Percentiles rank a stretch among this genome's conserved stretches.
Conservation (phyloP, 2,329 filamentous ascomycete species). For the Aspergillus versicolor region DNA sequence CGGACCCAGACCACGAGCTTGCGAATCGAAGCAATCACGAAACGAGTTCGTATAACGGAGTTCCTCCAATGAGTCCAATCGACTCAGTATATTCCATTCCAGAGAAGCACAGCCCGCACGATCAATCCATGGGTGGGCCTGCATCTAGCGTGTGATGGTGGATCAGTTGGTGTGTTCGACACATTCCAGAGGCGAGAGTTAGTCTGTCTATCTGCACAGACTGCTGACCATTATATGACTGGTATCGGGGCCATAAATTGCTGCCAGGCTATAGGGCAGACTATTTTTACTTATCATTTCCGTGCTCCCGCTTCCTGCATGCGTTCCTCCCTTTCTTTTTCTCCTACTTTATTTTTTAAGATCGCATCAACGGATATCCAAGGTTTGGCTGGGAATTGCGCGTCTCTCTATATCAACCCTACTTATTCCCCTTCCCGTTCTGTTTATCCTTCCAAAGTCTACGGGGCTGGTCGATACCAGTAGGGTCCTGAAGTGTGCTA, state of each 20-base stretch:
- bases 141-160: conserved; percentile 23
- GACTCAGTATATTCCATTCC: conserved; percentile 2
- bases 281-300: conserved; percentile 19
- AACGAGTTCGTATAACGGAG: conserved; percentile 4
- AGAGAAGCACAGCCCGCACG: conserved; percentile 19
- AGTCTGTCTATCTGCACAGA: conserved; percentile 9
- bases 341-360: conserved; percentile 5
- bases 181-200: not conserved
- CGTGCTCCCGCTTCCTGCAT: conserved; percentile 9
- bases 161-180: conserved; percentile 16
- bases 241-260: conserved; percentile 12
- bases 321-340: conserved; percentile 10
- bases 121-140: conserved; percentile 19
- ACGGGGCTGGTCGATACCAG: conserved; percentile 10
- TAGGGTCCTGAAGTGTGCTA: conserved; percentile 10
- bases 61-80: conserved; percentile 5
- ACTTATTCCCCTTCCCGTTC: not conserved
- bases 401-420: conserved; percentile 6
- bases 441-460: not conserved
- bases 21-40: not conserved
- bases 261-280: conserved; percentile 12
- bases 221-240: conserved; percentile 15
- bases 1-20: not conserved
- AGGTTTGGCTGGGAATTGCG: conserved; percentile 1
- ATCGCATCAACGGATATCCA: not conserved